Base-by-base conservation (phyloP, 805 yeast genomes). In the Komagataella ulmi region DNA sequence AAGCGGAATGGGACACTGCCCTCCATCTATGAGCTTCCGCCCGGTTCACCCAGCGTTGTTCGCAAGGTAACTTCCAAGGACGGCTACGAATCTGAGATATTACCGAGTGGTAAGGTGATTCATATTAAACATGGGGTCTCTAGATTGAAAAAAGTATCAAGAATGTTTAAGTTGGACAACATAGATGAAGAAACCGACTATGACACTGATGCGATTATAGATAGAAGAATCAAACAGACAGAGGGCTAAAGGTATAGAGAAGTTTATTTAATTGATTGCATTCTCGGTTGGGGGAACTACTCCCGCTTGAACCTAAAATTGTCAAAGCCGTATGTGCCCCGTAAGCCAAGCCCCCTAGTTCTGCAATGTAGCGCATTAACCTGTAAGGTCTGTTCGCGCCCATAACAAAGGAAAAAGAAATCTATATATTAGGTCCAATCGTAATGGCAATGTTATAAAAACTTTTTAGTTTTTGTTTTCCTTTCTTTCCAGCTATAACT, bases 51-150 rank as follows among this genome's bases (percentile, higher is more conserved):
- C 24, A 55, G 70, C 4, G 57, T 63, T 14, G 74, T 66, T 4
- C 57, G 59, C 45, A 55, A 60, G 17, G 65, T 61, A 1, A 57
- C 70, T 0, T 57, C 68, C 2, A 51, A 51, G 49, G 72, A 66
- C 53, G 56, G 65, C 47, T 75, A 70, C 57, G 75, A 70, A 7
- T 73, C 71, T 47, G 91, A 83, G 56, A 67, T 81, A 48, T 70
- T 86, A 53, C 95, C 95, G 1, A 82, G 90, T 62, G 95, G 95
- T 44, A 78, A 82, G 55, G 66, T 79, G 14, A 70, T 85, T 19
- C 75, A 73, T 67, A 62, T 17, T 1, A 23, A 36, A 2, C n/a
- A 47, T 30, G 40, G 40, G 3, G 40, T 30, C 14, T 30, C 40
- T 30, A 30, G 40, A 14, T 8, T 30, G 40, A 30, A 30, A 30